Base-by-base conservation (phyloP, 1,284 basidiomycete species). In the Earliella scabrosa region DNA sequence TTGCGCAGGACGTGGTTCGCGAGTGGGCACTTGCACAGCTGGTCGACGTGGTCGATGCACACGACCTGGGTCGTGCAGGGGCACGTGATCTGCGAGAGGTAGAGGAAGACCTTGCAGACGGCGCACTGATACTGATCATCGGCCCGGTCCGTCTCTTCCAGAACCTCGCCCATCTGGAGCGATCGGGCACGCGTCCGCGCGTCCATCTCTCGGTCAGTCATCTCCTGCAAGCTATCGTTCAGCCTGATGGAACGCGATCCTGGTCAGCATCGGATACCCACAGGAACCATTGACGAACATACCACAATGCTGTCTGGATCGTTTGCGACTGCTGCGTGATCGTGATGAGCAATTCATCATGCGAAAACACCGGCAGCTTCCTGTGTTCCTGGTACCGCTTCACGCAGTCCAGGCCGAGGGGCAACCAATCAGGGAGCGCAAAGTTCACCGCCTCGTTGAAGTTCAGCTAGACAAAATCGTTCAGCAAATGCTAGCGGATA, bases 371-470 rank as follows among this genome's bases (percentile, higher is more conserved):
- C 2, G 97, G 97, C 29, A 91, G 80, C 72, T 98, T 98, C 72
- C 86, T 79, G 73, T 98, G 92, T 58, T 90, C 85, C 67, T 93
- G 87, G 73, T 99, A 97, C 45, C 93, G 84, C 69, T 87, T 82
- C 14, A 95, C 93, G 67, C 95, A 97, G 59, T 93, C 91, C 45
- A 91, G 82, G 35, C 93, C 97, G 57, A 87, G 86, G 20, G 88
- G 79, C 50, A 99, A 78, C 97, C 97, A 99, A 72, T 98, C 95
- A 16, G 96, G 94, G 36, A 98, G 79, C 5, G 97, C 97, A 73
- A 99, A 99, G 75, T 99, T 99, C 70, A 99, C 97, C 1, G 97
- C 97, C 78, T 99, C 96, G 72, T 98, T 98, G 78, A 98, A 95
- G 75, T 98, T 99, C 68, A 98, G 81, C 93, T 95, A 68, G 27